Conservation (phyloP, 2,329 filamentous ascomycete genomes). For the Colletotrichum sp. region DNA sequence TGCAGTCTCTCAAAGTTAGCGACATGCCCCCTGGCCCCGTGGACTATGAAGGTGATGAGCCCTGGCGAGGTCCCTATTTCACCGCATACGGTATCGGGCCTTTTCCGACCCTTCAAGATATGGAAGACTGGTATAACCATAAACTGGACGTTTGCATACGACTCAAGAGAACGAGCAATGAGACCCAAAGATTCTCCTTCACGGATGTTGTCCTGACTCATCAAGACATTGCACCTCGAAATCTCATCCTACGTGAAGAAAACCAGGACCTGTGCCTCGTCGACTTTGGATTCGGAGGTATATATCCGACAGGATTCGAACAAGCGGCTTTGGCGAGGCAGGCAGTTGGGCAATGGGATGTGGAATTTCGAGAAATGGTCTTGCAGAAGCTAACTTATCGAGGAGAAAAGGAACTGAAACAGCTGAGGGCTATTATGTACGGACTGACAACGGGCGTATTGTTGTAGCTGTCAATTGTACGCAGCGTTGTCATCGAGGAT, state of each 20-base stretch:
- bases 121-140: not conserved
- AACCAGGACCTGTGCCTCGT: not conserved
- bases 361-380: not conserved
- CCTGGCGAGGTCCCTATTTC: not conserved
- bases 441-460: not conserved
- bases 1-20: not conserved
- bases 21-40: slow-evolving; percentile 7
- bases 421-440: not conserved
- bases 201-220: not conserved
- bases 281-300: not conserved
- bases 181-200: not conserved
- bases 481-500: fast-evolving
- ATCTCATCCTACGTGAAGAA: not conserved
- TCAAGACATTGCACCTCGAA: not conserved
- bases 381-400: not conserved
- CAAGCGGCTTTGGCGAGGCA: not conserved
- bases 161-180: not conserved
- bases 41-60: not conserved
- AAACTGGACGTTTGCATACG: not conserved
- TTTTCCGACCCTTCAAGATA: not conserved
- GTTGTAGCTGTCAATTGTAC: not conserved
- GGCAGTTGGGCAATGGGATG: not conserved
- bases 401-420: not conserved
- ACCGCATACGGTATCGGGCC: not conserved
- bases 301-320: not conserved